Percentiles rank a stretch among this genome's conserved stretches.
Evolutionary conservation across 1,139 yeast species (phyloP).

Genomic region (Schwanniomyces etchellsii): DNA sequence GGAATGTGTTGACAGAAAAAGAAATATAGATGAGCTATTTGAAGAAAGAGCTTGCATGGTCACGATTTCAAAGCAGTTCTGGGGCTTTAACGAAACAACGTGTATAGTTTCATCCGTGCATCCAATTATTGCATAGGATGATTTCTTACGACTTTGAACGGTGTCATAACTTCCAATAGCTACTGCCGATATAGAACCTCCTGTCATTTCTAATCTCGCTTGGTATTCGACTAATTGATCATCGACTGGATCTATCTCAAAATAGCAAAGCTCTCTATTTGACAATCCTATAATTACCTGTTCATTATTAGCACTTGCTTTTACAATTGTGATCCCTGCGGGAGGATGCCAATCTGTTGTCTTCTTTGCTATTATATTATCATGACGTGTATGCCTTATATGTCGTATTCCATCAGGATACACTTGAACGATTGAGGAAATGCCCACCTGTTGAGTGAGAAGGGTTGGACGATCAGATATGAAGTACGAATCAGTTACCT

Average conservation of each 20-base stretch:
- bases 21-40: constrained; percentile 44
- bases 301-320: constrained; percentile 56
- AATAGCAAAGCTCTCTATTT: constrained; percentile 72
- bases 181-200: constrained; percentile 44
- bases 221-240: constrained; percentile 71
- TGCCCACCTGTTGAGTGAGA: constrained; percentile 67
- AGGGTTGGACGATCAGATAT: constrained; percentile 55
- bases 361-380: constrained; percentile 15
- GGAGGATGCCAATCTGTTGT: constrained; percentile 80
- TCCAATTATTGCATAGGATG: constrained; percentile 64
- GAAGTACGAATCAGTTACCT: constrained; percentile 63
- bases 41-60: constrained; percentile 68
- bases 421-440: constrained; percentile 61
- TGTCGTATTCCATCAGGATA: constrained; percentile 72
- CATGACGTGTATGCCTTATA: constrained; percentile 28
- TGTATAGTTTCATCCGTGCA: constrained; percentile 68
- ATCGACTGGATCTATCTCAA: constrained; percentile 61
- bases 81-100: constrained; percentile 59
- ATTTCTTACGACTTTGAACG: constrained; percentile 33
- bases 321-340: constrained; percentile 59
- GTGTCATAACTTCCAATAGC: constrained; percentile 42
- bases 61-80: constrained; percentile 56
- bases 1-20: constrained; percentile 17
- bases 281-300: constrained; percentile 72
- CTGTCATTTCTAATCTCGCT: constrained; percentile 51